Percentiles rank a stretch among this genome's conserved stretches.
These are phyloP conservation scores for Porcisia hertigi DNA, from an alignment of 208 protist species.

Conservation along the genomic window DNA sequence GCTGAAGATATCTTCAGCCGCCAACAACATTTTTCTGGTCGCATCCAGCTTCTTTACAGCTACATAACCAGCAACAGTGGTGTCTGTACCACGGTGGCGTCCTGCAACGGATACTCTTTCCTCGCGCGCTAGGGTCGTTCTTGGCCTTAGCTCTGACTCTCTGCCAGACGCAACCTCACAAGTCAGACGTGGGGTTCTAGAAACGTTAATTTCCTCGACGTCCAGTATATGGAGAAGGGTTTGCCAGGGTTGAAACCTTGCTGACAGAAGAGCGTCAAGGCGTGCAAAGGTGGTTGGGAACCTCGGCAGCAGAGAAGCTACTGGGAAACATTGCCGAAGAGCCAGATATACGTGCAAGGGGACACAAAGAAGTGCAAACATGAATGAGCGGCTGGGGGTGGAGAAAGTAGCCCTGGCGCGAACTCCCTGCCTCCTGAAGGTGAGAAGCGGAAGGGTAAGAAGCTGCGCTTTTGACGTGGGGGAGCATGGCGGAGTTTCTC, in stretches of 20 bases:
- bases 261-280: background rate
- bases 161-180: background rate
- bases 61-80: background rate
- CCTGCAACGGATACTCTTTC: background rate
- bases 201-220: background rate
- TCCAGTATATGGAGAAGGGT: background rate
- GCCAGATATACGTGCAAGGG: background rate
- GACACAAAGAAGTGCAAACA: background rate
- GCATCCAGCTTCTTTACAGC: background rate
- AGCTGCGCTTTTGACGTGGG: background rate
- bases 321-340: background rate
- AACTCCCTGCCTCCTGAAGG: background rate
- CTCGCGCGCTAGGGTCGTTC: background rate
- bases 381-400: background rate
- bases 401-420: background rate
- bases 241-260: background rate
- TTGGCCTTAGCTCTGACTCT: background rate
- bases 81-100: background rate
- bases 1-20: conserved; percentile 27
- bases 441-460: background rate
- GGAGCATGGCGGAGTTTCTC: background rate
- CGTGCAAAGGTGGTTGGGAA: background rate
- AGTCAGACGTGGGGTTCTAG: background rate
- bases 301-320: background rate
- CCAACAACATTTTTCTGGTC: background rate